phyloP scores from a whole-genome alignment of 352 stramenopile genomes.

The Phytopythium sindhum region DNA sequence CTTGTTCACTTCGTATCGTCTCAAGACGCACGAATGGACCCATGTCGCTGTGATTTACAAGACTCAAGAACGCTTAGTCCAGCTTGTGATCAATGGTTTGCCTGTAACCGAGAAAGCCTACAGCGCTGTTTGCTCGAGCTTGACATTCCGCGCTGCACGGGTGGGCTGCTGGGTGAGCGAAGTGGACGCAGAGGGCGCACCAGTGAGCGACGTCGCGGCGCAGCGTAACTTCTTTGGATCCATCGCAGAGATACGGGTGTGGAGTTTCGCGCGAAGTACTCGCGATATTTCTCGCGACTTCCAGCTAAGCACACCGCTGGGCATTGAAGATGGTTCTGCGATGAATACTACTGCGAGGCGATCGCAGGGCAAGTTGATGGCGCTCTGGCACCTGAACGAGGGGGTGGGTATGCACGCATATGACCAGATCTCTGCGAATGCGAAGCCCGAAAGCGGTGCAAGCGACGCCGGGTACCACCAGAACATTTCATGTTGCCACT shows the following conservation, averaged over 20 bases:
- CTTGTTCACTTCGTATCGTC: conserved; percentile 49
- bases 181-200: conserved; percentile 29
- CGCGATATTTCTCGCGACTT: conserved; percentile 58
- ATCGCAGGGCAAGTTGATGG: conserved; percentile 22
- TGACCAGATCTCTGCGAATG: conserved; percentile 23
- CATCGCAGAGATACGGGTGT: conserved; percentile 75
- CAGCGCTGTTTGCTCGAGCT: conserved; percentile 30
- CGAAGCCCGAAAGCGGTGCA: conserved; percentile 6
- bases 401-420: conserved; percentile 65
- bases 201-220: conserved; percentile 23
- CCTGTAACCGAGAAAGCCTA: conserved; percentile 34
- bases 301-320: conserved; percentile 57
- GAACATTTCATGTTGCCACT: conserved; percentile 65
- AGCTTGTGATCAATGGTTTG: conserved; percentile 59
- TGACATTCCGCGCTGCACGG: conserved; percentile 52
- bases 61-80: conserved; percentile 14
- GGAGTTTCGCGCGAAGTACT: conserved; percentile 36
- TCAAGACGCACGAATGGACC: conserved; percentile 65
- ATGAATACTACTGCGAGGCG: background rate
- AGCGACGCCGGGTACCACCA: conserved; percentile 32
- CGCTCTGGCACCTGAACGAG: conserved; percentile 76
- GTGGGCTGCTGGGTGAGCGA: conserved; percentile 76
- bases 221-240: conserved; percentile 72
- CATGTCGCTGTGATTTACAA: conserved; percentile 67
- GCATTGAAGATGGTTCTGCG: conserved; percentile 7